Evolutionary conservation across 805 yeast genomes (phyloP).

Genomic region (Candida sakaeoensis): DNA sequence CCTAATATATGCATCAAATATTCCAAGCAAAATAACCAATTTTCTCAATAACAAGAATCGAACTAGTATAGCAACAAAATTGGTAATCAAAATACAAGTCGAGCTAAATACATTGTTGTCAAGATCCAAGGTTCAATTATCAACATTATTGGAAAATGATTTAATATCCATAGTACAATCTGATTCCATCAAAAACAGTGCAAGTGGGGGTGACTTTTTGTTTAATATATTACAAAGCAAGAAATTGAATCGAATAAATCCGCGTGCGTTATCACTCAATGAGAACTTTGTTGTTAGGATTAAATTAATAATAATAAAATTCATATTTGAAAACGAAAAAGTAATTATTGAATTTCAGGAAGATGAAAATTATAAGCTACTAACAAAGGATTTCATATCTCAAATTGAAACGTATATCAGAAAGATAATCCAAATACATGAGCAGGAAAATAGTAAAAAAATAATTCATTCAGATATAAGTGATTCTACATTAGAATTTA

Average conservation of each 20-base stretch:
- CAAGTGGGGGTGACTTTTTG: neutral
- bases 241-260: neutral
- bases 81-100: constrained; percentile 18
- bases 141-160: constrained; percentile 32
- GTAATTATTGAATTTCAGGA: constrained; percentile 22
- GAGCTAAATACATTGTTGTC: constrained; percentile 33
- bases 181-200: neutral
- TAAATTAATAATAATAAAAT: constrained; percentile 20
- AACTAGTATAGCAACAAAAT: neutral
- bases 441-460: constrained; percentile 8
- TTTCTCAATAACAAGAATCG: neutral
- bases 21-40: constrained; percentile 20
- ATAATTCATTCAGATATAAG: constrained; percentile 3
- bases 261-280: constrained; percentile 10
- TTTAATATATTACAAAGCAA: neutral
- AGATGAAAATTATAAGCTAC: constrained; percentile 28
- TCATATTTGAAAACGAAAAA: constrained; percentile 18
- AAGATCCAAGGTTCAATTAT: constrained; percentile 26
- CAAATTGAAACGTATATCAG: constrained; percentile 27
- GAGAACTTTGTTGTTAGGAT: constrained; percentile 35
- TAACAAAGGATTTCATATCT: constrained; percentile 16
- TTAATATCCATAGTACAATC: constrained; percentile 11
- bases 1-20: constrained; percentile 35
- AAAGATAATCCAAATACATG: constrained; percentile 6
- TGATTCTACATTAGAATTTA: constrained; percentile 8